These are phyloP conservation scores for Ligustrum vulgare DNA, from an alignment of 257 asterid genomes.

Conservation along the genomic window DNA sequence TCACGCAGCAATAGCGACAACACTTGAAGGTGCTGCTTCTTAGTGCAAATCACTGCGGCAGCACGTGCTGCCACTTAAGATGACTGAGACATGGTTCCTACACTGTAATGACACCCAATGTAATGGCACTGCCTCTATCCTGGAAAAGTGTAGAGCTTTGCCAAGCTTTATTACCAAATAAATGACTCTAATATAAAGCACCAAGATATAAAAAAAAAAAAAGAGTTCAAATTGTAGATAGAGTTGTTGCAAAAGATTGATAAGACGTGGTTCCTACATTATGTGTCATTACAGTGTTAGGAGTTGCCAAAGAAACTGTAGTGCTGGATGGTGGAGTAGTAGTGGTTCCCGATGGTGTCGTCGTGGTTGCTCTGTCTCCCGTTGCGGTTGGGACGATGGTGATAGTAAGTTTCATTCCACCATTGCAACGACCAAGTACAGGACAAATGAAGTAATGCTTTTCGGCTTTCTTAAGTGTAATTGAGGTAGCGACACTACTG, in stretches of 20 bases:
- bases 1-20: too few relatives aligned
- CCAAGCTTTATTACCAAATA: conserved; percentile 1
- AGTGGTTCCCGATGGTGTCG: conserved; percentile 22
- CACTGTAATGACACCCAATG: too few relatives aligned
- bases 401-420: conserved; percentile 67
- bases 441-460: conserved; percentile 64
- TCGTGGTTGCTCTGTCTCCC: conserved; percentile 9
- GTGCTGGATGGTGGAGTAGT: conserved; percentile 5
- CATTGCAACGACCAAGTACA: conserved; percentile 56
- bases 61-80: too few relatives aligned
- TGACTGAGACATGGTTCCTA: too few relatives aligned
- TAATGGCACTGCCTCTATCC: conserved; percentile 65
- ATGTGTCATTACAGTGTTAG: too few relatives aligned
- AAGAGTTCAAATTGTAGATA: conserved; percentile 32
- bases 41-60: too few relatives aligned
- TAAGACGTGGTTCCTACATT: background rate
- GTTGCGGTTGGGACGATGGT: conserved; percentile 37
- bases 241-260: conserved; percentile 32
- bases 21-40: too few relatives aligned
- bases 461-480: conserved; percentile 60
- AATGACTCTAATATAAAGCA: conserved; percentile 23
- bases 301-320: conserved; percentile 24
- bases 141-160: conserved; percentile 18
- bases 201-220: conserved; percentile 8
- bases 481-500: conserved; percentile 69